Percentiles rank a stretch among this genome's conserved stretches.
Evolutionary conservation across 371 early-diverging fungal genomes (phyloP).

Genomic region (Mortierella polycephala): DNA sequence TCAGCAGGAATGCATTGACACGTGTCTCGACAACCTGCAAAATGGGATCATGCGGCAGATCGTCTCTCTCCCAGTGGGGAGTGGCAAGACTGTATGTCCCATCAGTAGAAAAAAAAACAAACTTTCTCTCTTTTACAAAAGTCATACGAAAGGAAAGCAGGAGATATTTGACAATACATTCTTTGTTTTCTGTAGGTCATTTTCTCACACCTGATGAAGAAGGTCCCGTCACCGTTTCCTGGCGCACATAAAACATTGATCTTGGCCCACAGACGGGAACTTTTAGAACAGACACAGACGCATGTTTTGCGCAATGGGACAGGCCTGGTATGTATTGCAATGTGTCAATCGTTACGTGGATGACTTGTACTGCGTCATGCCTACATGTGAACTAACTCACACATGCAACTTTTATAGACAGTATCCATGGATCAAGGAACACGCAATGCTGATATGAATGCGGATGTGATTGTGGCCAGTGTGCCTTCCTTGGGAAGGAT

Average conservation of each 20-base stretch:
- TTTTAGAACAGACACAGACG: constrained; percentile 80
- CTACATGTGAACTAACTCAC: background rate
- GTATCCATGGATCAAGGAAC: constrained; percentile 78
- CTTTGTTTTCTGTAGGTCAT: constrained; percentile 64
- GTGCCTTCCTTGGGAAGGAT: constrained; percentile 78
- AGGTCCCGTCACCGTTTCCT: constrained; percentile 70
- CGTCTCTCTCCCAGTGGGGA: constrained; percentile 89
- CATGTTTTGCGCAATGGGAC: constrained; percentile 73
- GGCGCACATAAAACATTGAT: constrained; percentile 81
- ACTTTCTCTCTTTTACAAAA: background rate
- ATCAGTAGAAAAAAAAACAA: background rate
- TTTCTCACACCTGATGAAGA: constrained; percentile 83
- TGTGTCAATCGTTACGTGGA: background rate
- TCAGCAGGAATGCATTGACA: constrained; percentile 85
- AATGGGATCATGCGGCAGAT: constrained; percentile 75
- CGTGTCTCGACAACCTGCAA: constrained; percentile 59
- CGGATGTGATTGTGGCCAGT: constrained; percentile 83
- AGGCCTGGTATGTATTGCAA: constrained; percentile 57
- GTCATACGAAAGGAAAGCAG: background rate
- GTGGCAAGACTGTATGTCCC: constrained; percentile 83
- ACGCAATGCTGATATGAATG: constrained; percentile 61
- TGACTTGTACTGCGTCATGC: background rate
- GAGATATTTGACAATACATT: background rate
- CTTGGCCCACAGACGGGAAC: constrained; percentile 89
- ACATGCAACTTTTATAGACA: constrained; percentile 35